Evolutionary conservation across 768 basidiomycete species (phyloP).

Genomic region (Calocybe indica): DNA sequence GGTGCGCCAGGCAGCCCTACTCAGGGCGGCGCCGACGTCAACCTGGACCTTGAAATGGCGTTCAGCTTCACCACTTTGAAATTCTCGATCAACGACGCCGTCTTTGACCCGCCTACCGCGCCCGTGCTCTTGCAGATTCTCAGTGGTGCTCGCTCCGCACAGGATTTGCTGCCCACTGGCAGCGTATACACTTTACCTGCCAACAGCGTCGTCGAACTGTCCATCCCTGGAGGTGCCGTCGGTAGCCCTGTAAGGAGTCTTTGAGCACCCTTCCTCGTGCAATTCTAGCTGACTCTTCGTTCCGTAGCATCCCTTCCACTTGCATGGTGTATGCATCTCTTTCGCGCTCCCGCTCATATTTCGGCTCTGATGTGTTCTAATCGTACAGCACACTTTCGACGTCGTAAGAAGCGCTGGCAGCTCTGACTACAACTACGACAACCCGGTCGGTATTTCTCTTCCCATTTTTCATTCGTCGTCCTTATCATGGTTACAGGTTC

Average conservation of each 20-base stretch:
- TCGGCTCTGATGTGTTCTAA: neutral
- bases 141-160: slow-evolving; percentile 27
- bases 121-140: slow-evolving; percentile 38
- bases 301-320: slow-evolving; percentile 38
- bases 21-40: slow-evolving; percentile 24
- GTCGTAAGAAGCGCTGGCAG: slow-evolving; percentile 17
- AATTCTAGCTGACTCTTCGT: neutral
- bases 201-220: slow-evolving; percentile 30
- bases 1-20: slow-evolving; percentile 24
- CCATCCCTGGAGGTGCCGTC: slow-evolving; percentile 19
- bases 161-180: slow-evolving; percentile 18
- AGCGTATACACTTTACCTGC: slow-evolving; percentile 24
- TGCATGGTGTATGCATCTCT: slow-evolving; percentile 35
- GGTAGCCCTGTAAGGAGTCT: slow-evolving; percentile 9
- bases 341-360: neutral
- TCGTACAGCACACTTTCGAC: neutral
- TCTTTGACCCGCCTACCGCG: slow-evolving; percentile 23
- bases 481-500: slow-evolving; percentile 27
- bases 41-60: slow-evolving; percentile 9
- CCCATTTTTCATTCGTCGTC: neutral
- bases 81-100: slow-evolving; percentile 23
- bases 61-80: slow-evolving; percentile 5
- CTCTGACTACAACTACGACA: slow-evolving; percentile 16
- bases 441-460: neutral
- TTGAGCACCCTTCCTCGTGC: neutral